A percentile compares a stretch with the other conserved stretches of the same genome.
Evolutionary conservation across 139 green algal genomes (phyloP).

Genomic region (Trebouxia sp.): DNA sequence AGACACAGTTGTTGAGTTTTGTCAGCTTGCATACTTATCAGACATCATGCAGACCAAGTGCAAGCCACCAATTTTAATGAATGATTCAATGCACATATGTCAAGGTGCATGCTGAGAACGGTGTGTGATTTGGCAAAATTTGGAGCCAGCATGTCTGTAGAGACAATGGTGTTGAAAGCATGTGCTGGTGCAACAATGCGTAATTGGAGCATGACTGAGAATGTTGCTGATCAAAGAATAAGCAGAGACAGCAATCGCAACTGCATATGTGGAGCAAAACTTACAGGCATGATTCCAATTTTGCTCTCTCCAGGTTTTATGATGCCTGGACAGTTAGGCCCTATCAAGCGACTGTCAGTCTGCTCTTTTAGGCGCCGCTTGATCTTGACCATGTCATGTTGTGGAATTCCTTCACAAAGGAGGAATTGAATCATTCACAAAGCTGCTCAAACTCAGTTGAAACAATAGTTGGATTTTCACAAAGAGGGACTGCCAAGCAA

Average conservation of each 20-base stretch:
- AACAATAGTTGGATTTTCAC: no score
- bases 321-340: slow-evolving; percentile 98
- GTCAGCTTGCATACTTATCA: no score
- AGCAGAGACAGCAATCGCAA: not conserved
- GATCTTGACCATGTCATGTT: slow-evolving; percentile 97
- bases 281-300: slow-evolving; percentile 98
- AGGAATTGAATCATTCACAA: no score
- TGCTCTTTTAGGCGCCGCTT: slow-evolving; percentile 92
- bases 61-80: no score
- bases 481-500: not conserved
- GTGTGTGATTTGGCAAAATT: no score
- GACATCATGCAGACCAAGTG: not conserved
- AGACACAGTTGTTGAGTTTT: no score
- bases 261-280: no score
- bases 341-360: slow-evolving; percentile 92
- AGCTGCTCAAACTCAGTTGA: no score
- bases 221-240: not conserved
- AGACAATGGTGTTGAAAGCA: not conserved
- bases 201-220: no score
- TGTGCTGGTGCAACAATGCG: not conserved
- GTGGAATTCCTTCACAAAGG: slow-evolving; percentile 80
- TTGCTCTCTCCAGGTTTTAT: slow-evolving; percentile 99
- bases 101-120: no score
- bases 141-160: no score
- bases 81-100: no score